Evolutionary conservation across 2,329 filamentous ascomycete species (phyloP).

Genomic region (Fusarium nodosum): DNA sequence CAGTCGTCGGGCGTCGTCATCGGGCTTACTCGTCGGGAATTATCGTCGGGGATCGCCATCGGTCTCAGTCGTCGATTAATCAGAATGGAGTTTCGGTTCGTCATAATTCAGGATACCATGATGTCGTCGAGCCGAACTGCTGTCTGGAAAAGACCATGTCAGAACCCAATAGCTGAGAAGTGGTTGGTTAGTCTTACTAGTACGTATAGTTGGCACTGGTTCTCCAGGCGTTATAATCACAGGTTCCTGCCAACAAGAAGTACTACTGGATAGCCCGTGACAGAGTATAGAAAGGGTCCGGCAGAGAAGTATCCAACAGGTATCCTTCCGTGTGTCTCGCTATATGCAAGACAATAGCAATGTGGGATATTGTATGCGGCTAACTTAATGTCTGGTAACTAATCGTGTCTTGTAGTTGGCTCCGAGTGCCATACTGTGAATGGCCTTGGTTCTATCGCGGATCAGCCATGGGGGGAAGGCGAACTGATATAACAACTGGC

Average conservation of each 20-base stretch:
- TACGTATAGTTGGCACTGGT: not conserved
- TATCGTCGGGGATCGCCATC: too few relatives aligned
- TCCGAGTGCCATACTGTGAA: too few relatives aligned
- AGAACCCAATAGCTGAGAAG: fast-evolving
- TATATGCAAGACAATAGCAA: not conserved
- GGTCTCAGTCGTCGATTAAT: not conserved
- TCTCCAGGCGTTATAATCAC: fast-evolving
- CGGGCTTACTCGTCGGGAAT: not conserved
- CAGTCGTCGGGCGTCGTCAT: not conserved
- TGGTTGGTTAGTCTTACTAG: not conserved
- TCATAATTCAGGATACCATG: too few relatives aligned
- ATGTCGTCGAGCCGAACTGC: conserved; percentile 1
- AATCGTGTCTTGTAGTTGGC: not conserved
- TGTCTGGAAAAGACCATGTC: not conserved
- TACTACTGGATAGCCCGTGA: not conserved
- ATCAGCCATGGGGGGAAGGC: not conserved
- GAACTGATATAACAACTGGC: not conserved
- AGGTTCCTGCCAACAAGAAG: not conserved
- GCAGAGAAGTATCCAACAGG: not conserved
- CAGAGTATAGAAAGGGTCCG: not conserved
- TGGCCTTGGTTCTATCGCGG: not conserved
- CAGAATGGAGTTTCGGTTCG: too few relatives aligned
- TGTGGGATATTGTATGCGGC: not conserved
- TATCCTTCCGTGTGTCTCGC: not conserved
- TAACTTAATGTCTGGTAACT: not conserved